Conservation (phyloP, 306 rosid species). For the Betula pendula region DNA sequence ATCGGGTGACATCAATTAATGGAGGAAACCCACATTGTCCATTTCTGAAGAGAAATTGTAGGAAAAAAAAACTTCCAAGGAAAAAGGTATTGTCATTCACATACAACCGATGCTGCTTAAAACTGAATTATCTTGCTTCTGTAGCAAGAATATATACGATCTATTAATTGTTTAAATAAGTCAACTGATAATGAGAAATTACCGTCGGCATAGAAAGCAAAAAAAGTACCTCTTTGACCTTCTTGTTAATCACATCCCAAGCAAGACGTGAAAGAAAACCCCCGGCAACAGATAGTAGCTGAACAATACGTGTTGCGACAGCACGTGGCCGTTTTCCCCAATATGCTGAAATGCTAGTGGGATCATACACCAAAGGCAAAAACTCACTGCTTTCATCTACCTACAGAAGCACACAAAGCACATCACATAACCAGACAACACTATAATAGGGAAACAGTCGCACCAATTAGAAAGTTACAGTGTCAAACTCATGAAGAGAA, state of each 20-base stretch:
- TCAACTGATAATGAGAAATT: neutral
- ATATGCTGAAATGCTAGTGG: slow-evolving; percentile 79
- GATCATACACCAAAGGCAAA: slow-evolving; percentile 88
- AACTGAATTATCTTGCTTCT: neutral
- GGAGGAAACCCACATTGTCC: neutral
- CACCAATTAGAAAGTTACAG: neutral
- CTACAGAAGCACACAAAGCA: slow-evolving; percentile 40
- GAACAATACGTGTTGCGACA: slow-evolving; percentile 82
- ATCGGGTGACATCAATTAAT: neutral
- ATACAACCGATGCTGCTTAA: neutral
- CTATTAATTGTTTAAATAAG: neutral
- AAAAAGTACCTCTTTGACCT: slow-evolving; percentile 72
- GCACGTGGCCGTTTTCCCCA: slow-evolving; percentile 98
- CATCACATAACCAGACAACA: slow-evolving; percentile 1
- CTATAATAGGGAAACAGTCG: neutral
- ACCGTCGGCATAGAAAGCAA: slow-evolving; percentile 2
- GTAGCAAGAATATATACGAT: neutral
- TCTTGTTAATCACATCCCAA: slow-evolving; percentile 78
- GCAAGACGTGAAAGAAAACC: slow-evolving; percentile 86
- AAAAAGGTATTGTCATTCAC: neutral
- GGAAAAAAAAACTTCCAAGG: neutral
- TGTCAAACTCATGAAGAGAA: neutral
- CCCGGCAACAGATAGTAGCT: slow-evolving; percentile 91
- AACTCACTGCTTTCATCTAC: slow-evolving; percentile 94
- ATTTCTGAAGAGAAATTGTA: neutral